These are phyloP conservation scores for Exserohilum turcica DNA, from an alignment of 2,329 filamentous ascomycete genomes.

Conservation along the genomic window DNA sequence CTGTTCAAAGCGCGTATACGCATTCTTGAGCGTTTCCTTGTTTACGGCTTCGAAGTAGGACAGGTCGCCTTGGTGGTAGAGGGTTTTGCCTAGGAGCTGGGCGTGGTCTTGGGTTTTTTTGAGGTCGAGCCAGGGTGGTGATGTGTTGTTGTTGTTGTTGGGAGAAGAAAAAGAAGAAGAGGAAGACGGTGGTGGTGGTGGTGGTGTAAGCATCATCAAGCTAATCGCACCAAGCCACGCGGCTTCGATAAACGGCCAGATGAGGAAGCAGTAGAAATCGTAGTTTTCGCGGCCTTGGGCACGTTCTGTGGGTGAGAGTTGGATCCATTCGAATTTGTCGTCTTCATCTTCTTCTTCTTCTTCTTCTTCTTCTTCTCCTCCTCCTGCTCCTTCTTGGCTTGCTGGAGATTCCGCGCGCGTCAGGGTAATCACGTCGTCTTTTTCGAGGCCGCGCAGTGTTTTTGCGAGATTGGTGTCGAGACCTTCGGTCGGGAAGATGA, in stretches of 20 bases:
- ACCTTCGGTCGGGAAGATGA: conserved; percentile 92
- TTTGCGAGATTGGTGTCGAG: conserved; percentile 78
- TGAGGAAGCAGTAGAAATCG: conserved; percentile 97
- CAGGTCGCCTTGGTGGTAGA: conserved; percentile 96
- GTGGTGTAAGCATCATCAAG: conserved; percentile 83
- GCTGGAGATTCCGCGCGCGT: conserved; percentile 51
- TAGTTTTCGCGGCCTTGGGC: conserved; percentile 86
- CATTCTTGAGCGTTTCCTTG: conserved; percentile 95
- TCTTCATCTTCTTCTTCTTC: conserved; percentile 33
- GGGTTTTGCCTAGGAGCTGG: conserved; percentile 86
- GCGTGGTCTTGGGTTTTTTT: conserved; percentile 80
- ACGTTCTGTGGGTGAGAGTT: conserved; percentile 77
- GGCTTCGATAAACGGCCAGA: conserved; percentile 98
- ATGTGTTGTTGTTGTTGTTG: conserved; percentile 32
- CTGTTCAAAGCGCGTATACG: conserved; percentile 84
- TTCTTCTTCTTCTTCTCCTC: conserved; percentile 38
- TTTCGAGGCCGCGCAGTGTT: conserved; percentile 76
- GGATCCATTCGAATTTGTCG: conserved; percentile 63
- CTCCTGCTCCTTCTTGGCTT: too few relatives aligned
- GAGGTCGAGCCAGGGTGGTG: conserved; percentile 70
- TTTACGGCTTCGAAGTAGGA: conserved; percentile 98
- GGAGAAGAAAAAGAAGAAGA: neutral
- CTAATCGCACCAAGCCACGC: conserved; percentile 90
- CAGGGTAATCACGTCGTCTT: conserved; percentile 75
- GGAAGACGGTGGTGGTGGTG: conserved; percentile 47